Evolutionary conservation across 257 asterid species (phyloP), one percentile per base, ranked within the genome.

Genomic region (Solanum medicagineum): DNA sequence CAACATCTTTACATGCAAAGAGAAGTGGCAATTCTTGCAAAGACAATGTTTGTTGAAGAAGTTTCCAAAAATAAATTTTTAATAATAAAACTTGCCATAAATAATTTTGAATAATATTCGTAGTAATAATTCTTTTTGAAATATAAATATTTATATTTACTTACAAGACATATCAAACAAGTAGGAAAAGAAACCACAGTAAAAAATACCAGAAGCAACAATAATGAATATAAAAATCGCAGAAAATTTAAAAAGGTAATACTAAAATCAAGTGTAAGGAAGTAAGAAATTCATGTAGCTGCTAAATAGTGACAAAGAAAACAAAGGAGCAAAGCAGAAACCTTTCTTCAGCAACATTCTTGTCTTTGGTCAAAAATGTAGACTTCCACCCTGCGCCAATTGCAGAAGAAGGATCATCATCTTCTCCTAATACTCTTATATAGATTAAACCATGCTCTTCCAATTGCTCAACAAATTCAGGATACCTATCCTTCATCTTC

Each of bases 331-430:
- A 57, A 81, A 85, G 45, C 4, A 55, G 83, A 60, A 87, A 94
- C 98, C 97, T 93, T 90, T 94, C 96, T 88, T 93, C 94, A 14
- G 99, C 98, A 24, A 93, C 92, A 45, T 88, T 86, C 89, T 91
- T 94, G 47, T 96, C 94, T 4, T 81, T 81, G 4, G 99, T 94
- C 88, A 94, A 84, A 91, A 94, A 96, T 0, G 98, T 93, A 0
- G 97, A 94, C 86, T 92, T 94, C 98, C 98, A 96, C 69, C 99
- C 98, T n/a, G 95, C 95, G 8, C 99, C 99, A 20, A 93, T 94
- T 2, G 96, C 93, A 57, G 98, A 93, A 0, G 97, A 92, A 81
- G 98, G 99, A 80, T 94, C 96, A 55, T 96, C 98, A 1, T 91
- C 98, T 86, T 93, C 98, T 36, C 98, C 98, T 86, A 94, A 65